These are phyloP conservation scores for Leptographium flavum DNA, from an alignment of 2,329 filamentous ascomycete genomes.

Conservation along the genomic window DNA sequence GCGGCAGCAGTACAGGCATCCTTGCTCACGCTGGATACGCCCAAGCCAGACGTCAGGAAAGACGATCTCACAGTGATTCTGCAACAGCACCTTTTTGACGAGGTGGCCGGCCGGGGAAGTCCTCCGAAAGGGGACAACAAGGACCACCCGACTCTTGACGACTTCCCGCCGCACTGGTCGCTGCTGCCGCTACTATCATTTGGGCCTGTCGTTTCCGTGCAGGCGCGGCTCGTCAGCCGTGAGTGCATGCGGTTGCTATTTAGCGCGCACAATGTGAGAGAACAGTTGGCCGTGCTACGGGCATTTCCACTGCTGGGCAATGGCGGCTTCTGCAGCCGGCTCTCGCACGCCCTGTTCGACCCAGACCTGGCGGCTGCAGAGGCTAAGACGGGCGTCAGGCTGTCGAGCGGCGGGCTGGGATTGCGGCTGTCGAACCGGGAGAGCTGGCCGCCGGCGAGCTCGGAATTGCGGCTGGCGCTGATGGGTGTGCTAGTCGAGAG, in stretches of 20 bases:
- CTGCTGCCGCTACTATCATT: constrained; percentile 59
- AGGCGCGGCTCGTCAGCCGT: constrained; percentile 63
- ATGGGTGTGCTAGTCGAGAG: constrained; percentile 75
- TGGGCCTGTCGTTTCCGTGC: constrained; percentile 55
- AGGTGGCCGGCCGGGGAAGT: not conserved
- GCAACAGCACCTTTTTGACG: constrained; percentile 22
- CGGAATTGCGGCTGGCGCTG: constrained; percentile 76
- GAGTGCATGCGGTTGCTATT: constrained; percentile 67
- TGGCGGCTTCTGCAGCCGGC: constrained; percentile 64
- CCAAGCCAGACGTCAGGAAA: constrained; percentile 13
- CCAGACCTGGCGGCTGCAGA: constrained; percentile 70
- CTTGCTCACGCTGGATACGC: constrained; percentile 29
- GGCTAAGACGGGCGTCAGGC: constrained; percentile 49
- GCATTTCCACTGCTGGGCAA: constrained; percentile 77
- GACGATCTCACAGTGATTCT: constrained; percentile 27
- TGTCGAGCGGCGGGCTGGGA: constrained; percentile 62
- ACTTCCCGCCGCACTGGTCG: constrained; percentile 40
- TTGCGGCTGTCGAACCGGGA: constrained; percentile 67
- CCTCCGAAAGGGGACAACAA: not conserved
- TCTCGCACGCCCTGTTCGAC: constrained; percentile 76
- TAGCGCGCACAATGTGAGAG: constrained; percentile 51
- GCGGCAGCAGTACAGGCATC: constrained; percentile 34
- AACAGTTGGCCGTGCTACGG: constrained; percentile 61
- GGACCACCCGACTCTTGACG: constrained; percentile 5
- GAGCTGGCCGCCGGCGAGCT: constrained; percentile 87